Conservation (phyloP, 139 green algal genomes). For the Bryopsis sp. region DNA sequence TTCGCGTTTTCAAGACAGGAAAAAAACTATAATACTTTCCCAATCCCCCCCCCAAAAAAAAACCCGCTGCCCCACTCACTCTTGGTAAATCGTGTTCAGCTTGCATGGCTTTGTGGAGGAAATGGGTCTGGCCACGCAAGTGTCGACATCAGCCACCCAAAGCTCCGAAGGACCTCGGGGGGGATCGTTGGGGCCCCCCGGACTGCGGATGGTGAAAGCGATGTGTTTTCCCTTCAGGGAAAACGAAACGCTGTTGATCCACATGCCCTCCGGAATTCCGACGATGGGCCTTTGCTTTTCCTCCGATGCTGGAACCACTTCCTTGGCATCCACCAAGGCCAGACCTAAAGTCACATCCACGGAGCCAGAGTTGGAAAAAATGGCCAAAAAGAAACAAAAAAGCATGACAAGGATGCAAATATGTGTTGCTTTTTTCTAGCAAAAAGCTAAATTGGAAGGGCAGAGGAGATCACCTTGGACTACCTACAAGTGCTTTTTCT, state of each 20-base stretch:
- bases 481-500: no score
- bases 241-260: slow-evolving; percentile 70
- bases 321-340: slow-evolving; percentile 22
- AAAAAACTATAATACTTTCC: not conserved
- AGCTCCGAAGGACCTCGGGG: slow-evolving; percentile 65
- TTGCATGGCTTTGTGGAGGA: slow-evolving; percentile 19
- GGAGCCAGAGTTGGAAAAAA: slow-evolving; percentile 6
- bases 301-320: slow-evolving; percentile 33
- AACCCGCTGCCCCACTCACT: slow-evolving; percentile 20
- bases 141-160: slow-evolving; percentile 75
- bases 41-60: slow-evolving; percentile 6
- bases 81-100: slow-evolving; percentile 53
- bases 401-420: no score
- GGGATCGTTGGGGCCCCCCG: slow-evolving; percentile 40
- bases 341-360: slow-evolving; percentile 23
- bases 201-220: slow-evolving; percentile 73
- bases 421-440: no score
- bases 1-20: slow-evolving; percentile 22
- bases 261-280: slow-evolving; percentile 58
- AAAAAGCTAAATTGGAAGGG: no score
- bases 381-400: not conserved
- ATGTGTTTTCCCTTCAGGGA: slow-evolving; percentile 57
- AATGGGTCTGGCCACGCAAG: slow-evolving; percentile 42
- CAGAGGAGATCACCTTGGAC: no score
- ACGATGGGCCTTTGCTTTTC: slow-evolving; percentile 32